Conservation (phyloP, 768 basidiomycete genomes). For the Termitomyces titanicus region DNA sequence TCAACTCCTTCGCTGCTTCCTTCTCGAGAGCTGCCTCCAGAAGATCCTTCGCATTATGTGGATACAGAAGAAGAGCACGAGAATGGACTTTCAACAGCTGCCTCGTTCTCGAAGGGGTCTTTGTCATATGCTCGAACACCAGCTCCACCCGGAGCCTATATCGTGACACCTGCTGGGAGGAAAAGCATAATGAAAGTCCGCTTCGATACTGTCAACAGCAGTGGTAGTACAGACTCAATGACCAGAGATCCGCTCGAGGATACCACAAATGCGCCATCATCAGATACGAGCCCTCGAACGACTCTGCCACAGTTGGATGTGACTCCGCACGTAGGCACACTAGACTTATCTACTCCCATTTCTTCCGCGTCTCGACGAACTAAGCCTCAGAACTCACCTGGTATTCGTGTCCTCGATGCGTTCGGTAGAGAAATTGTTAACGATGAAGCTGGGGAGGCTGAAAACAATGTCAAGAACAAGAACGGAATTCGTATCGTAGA, state of each 20-base stretch:
- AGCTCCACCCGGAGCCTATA: constrained; percentile 68
- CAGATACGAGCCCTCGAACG: background rate
- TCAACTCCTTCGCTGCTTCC: constrained; percentile 22
- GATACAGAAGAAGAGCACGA: constrained; percentile 22
- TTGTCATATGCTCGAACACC: constrained; percentile 54
- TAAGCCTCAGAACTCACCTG: constrained; percentile 43
- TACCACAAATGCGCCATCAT: constrained; percentile 4
- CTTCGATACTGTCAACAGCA: constrained; percentile 44
- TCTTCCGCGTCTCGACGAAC: constrained; percentile 19
- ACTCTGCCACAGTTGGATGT: background rate
- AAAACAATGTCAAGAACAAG: constrained; percentile 23
- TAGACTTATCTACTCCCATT: constrained; percentile 15
- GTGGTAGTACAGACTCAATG: constrained; percentile 4
- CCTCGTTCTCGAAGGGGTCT: constrained; percentile 47
- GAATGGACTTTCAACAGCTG: constrained; percentile 37
- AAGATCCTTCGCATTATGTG: constrained; percentile 16
- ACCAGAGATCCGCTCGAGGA: constrained; percentile 7
- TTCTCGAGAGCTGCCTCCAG: constrained; percentile 6
- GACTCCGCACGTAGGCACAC: constrained; percentile 7
- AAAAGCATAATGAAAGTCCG: constrained; percentile 71
- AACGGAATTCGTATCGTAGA: constrained; percentile 60
- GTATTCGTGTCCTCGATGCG: constrained; percentile 67
- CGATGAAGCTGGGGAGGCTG: constrained; percentile 6
- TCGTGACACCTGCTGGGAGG: constrained; percentile 49
- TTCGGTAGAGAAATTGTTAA: constrained; percentile 48